A percentile compares a stretch with the other conserved stretches of the same genome.
phyloP scores from a whole-genome alignment of 345 rosid species.

The Populus tremula region DNA sequence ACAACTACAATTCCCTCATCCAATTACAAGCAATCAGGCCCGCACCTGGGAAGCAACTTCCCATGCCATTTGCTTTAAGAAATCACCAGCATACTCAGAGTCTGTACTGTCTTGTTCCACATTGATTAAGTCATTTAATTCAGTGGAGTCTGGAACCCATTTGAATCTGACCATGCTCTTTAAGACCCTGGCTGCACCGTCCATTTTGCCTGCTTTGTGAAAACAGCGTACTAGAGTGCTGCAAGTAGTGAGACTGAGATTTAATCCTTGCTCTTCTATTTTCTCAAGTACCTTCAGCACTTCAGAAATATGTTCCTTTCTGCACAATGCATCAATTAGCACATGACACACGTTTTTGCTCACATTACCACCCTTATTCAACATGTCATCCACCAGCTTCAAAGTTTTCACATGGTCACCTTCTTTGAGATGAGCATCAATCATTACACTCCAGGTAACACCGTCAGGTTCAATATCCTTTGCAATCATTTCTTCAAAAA shows the following conservation, averaged over 20 bases:
- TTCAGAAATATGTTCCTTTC: constrained; percentile 15
- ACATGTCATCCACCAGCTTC: constrained; percentile 47
- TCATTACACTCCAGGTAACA: constrained; percentile 47
- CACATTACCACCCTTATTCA: constrained; percentile 39
- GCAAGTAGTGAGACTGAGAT: constrained; percentile 51
- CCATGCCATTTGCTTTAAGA: constrained; percentile 21
- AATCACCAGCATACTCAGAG: constrained; percentile 13
- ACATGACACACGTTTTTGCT: constrained; percentile 19
- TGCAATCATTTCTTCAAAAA: constrained; percentile 58
- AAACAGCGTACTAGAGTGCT: constrained; percentile 40
- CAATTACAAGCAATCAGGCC: constrained; percentile 10
- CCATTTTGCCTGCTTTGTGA: constrained; percentile 40
- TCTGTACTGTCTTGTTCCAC: constrained; percentile 12
- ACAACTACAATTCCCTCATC: constrained; percentile 6
- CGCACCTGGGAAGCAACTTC: constrained; percentile 17
- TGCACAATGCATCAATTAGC: constrained; percentile 34
- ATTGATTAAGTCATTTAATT: constrained; percentile 26
- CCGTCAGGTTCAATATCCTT: constrained; percentile 64
- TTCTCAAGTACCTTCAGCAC: constrained; percentile 33
- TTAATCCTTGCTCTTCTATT: constrained; percentile 38
- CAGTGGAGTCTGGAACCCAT: constrained; percentile 49
- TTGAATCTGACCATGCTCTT: constrained; percentile 47
- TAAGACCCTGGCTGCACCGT: constrained; percentile 48
- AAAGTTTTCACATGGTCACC: constrained; percentile 46
- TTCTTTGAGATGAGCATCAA: constrained; percentile 50